These are phyloP conservation scores for Ustilago hordei DNA, from an alignment of 1,284 basidiomycete genomes.

Conservation along the genomic window DNA sequence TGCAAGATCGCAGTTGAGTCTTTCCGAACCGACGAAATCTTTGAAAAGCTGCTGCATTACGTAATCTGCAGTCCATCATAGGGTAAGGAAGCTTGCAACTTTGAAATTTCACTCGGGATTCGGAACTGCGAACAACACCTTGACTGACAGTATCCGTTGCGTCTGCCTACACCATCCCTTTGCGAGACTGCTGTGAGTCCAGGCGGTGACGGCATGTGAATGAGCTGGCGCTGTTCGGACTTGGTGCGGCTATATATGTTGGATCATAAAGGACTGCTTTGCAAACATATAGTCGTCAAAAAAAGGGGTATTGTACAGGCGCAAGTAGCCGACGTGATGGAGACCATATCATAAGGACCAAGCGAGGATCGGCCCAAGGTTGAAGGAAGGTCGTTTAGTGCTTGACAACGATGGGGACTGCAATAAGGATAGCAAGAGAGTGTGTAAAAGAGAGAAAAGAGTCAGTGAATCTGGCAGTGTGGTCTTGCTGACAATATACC, in stretches of 20 bases:
- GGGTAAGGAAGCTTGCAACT: neutral
- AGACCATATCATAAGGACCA: conserved; percentile 12
- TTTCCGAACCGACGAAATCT: conserved; percentile 5
- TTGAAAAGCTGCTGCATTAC: conserved; percentile 28
- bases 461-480: neutral
- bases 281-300: conserved; percentile 13
- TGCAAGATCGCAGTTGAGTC: conserved; percentile 4
- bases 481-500: too few relatives aligned
- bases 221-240: neutral
- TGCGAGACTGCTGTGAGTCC: neutral
- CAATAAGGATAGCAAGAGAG: neutral
- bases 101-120: neutral
- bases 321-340: conserved; percentile 25
- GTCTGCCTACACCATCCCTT: neutral
- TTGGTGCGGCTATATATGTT: neutral
- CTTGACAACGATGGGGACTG: conserved; percentile 63
- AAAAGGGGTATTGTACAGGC: conserved; percentile 40
- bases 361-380: neutral
- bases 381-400: conserved; percentile 21
- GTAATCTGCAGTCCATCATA: conserved; percentile 25
- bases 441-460: neutral
- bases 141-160: too few relatives aligned
- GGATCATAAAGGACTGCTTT: conserved; percentile 19
- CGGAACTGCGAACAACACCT: neutral
- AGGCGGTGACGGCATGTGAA: neutral